These are phyloP conservation scores for Ascochyta lentis DNA, from an alignment of 2,329 filamentous ascomycete genomes.

Conservation along the genomic window DNA sequence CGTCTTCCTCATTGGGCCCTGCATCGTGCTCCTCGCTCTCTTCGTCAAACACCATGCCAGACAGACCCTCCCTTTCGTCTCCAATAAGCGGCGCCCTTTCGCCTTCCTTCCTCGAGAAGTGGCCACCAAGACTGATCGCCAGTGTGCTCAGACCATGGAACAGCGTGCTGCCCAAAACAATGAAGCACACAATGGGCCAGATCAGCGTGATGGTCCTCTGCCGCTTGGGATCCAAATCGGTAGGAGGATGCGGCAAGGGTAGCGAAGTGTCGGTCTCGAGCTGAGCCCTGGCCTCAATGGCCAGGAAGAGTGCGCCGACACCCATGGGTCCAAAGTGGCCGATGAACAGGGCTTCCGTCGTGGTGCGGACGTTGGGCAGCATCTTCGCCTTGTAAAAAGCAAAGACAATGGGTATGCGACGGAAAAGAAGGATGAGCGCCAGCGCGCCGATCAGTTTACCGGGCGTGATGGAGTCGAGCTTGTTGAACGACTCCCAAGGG, in stretches of 20 bases:
- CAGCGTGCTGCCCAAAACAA: constrained; percentile 61
- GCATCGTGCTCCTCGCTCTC: constrained; percentile 29
- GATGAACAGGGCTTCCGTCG: constrained; percentile 61
- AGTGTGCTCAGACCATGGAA: constrained; percentile 62
- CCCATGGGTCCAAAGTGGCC: constrained; percentile 67
- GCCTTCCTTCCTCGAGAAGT: constrained; percentile 55
- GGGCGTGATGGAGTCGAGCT: constrained; percentile 48
- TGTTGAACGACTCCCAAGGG: constrained; percentile 56
- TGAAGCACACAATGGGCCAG: constrained; percentile 63
- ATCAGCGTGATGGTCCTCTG: constrained; percentile 54
- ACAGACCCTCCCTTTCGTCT: constrained; percentile 58
- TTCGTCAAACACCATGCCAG: constrained; percentile 58
- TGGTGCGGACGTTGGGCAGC: constrained; percentile 58
- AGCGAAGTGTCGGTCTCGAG: constrained; percentile 58
- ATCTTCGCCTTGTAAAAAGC: constrained; percentile 52
- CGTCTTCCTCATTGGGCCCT: constrained; percentile 31
- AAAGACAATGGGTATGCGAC: constrained; percentile 60
- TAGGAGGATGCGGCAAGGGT: constrained; percentile 54
- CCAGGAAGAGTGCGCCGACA: constrained; percentile 62
- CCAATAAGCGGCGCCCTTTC: constrained; percentile 59
- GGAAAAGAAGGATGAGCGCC: constrained; percentile 58
- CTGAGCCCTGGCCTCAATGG: constrained; percentile 61
- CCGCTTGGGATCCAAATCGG: constrained; percentile 41
- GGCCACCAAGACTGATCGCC: constrained; percentile 57
- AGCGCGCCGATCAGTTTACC: constrained; percentile 55